phyloP scores from a whole-genome alignment of 2,329 filamentous ascomycete species.

The Trichoderma sp. region DNA sequence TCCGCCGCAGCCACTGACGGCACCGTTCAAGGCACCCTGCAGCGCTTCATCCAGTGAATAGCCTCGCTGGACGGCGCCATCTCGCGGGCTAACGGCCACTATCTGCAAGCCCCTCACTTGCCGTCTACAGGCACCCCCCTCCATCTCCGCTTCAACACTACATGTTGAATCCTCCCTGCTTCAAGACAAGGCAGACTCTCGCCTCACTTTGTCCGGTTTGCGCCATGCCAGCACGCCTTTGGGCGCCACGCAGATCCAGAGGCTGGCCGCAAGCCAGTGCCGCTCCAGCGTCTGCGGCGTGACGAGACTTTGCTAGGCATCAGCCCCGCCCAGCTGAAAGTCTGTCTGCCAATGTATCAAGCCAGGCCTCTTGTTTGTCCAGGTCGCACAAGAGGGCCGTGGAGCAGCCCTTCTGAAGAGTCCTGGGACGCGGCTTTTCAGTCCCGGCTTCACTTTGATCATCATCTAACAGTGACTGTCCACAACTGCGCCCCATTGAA shows the following conservation, averaged over 20 bases:
- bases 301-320: slow-evolving; percentile 22
- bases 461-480: background rate
- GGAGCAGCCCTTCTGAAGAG: background rate
- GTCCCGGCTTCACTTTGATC: background rate
- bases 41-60: slow-evolving; percentile 13
- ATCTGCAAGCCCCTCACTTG: background rate
- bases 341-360: background rate
- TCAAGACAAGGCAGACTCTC: slow-evolving; percentile 23
- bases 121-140: background rate
- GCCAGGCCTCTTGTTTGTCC: background rate
- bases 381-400: background rate
- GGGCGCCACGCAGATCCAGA: slow-evolving; percentile 8
- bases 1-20: slow-evolving; percentile 1
- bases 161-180: background rate
- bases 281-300: background rate
- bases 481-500: slow-evolving; percentile 5
- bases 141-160: background rate
- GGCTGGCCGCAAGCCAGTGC: background rate
- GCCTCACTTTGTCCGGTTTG: slow-evolving; percentile 10
- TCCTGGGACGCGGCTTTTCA: background rate
- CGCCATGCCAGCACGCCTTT: background rate
- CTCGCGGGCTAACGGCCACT: background rate
- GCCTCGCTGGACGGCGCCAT: slow-evolving; percentile 31
- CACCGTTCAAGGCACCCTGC: background rate
- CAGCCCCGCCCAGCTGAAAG: slow-evolving; percentile 24